Base-by-base conservation (phyloP, 345 rosid genomes). In the Dipteronia dyeriana region DNA sequence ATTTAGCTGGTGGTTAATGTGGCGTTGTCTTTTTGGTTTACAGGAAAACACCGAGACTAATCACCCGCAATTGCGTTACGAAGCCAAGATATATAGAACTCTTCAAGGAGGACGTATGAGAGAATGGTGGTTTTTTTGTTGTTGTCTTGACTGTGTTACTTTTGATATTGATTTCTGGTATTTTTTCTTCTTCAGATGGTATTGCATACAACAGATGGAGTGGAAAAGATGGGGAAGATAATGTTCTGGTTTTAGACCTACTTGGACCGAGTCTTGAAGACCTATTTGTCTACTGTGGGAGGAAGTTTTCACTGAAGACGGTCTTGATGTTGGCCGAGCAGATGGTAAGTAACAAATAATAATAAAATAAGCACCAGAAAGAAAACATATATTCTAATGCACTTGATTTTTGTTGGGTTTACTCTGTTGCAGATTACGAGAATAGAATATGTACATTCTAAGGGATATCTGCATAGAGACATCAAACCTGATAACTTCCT, bases 401-500 rank as follows among this genome's bases (percentile, higher is more conserved):
- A 59, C 20, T 62, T 82, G n/a, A 53, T 70, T 74, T 20, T 20
- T 49, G 26, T 64, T 29, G 1, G 67, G 66, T 68, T 74, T 62
- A 10, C 43, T 70, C 22, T 14, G 23, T 66, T 66, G 73, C 76
- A 91, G 96, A 87, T 91, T 60, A 76, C 90, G 6, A 88, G 93
- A 74, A 87, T 91, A 75, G 96, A 91, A 62, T 91, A 83, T 59
- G 75, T 86, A 77, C 96, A 91, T 71, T 78, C 91, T 16, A 91
- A 86, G 76, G 93, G 93, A 13, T 91, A 87, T 82, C 83, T 91
- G 72, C 96, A 91, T 76, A 85, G 96, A 78, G 96, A 91, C 76
- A 86, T 91, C 70, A 91, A 91, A 73, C 93, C 96, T 14, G 96
- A 91, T 81, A 91, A 91, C 87, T 91, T 90, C 74, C 90, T 91